phyloP scores from a whole-genome alignment of 495 filamentous ascomycete genomes.

The Rusavskia elegans region DNA sequence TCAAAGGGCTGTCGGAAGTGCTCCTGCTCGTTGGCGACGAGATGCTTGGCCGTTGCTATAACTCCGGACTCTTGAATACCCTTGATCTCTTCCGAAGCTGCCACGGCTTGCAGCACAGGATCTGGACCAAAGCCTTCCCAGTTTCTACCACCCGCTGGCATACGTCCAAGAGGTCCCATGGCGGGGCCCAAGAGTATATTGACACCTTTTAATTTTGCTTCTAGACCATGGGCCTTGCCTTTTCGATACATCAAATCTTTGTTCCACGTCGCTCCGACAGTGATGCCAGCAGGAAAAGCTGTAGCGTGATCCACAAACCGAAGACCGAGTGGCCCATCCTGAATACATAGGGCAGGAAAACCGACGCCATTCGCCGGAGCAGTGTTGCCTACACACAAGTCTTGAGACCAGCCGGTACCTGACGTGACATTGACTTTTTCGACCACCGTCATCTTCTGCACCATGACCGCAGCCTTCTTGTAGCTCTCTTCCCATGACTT shows the following conservation, averaged over 20 bases:
- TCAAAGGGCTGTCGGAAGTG: slow-evolving; percentile 62
- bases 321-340: slow-evolving; percentile 78
- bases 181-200: slow-evolving; percentile 63
- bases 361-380: slow-evolving; percentile 49
- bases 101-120: slow-evolving; percentile 57
- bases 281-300: slow-evolving; percentile 72
- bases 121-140: slow-evolving; percentile 82
- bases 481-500: slow-evolving; percentile 64
- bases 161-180: slow-evolving; percentile 63
- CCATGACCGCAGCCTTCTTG: slow-evolving; percentile 61
- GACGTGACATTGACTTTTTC: slow-evolving; percentile 96
- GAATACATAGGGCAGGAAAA: slow-evolving; percentile 76
- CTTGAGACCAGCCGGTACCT: slow-evolving; percentile 83
- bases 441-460: slow-evolving; percentile 64
- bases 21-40: slow-evolving; percentile 74
- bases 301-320: slow-evolving; percentile 62
- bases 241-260: slow-evolving; percentile 58
- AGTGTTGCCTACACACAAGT: slow-evolving; percentile 81
- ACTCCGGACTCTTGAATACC: slow-evolving; percentile 71
- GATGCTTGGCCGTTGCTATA: slow-evolving; percentile 76
- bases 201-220: slow-evolving; percentile 55
- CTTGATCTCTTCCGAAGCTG: slow-evolving; percentile 49
- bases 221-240: slow-evolving; percentile 49
- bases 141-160: slow-evolving; percentile 76
- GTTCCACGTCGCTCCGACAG: slow-evolving; percentile 81